Evolutionary conservation across 768 basidiomycete species (phyloP).

Genomic region (Boletus barrowsii): DNA sequence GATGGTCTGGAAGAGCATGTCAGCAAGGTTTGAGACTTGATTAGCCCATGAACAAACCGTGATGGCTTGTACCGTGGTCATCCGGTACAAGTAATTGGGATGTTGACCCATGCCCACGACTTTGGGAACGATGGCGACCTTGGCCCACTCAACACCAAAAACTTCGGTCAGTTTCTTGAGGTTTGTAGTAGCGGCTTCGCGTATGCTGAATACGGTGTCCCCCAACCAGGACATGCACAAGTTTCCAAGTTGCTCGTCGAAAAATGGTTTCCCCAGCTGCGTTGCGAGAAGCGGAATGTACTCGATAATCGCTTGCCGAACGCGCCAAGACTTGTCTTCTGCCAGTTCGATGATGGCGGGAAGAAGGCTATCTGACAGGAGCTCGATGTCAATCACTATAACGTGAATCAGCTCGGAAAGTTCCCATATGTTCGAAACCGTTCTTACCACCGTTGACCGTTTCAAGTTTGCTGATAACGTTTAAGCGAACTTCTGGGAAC

Average conservation of each 20-base stretch:
- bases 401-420: conserved; percentile 8
- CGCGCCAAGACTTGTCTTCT: conserved; percentile 99
- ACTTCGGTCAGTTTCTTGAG: conserved; percentile 96
- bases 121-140: conserved; percentile 89
- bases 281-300: conserved; percentile 98
- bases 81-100: conserved; percentile 94
- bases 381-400: conserved; percentile 95
- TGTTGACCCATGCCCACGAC: conserved; percentile 96
- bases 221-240: conserved; percentile 99
- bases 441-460: conserved; percentile 84
- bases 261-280: conserved; percentile 95
- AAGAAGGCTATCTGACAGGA: conserved; percentile 89
- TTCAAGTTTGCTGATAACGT: conserved; percentile 98
- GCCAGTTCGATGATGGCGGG: conserved; percentile 98
- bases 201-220: conserved; percentile 96
- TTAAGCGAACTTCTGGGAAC: conserved; percentile 95
- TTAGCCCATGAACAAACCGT: conserved; percentile 55
- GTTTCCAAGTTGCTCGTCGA: conserved; percentile 95
- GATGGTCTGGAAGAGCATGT: conserved; percentile 68
- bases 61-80: conserved; percentile 99
- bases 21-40: background rate
- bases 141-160: conserved; percentile 98
- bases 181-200: conserved; percentile 97
- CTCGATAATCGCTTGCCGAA: conserved; percentile 99
- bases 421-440: background rate